These are phyloP conservation scores for Termitomyces sp. DNA, from an alignment of 768 basidiomycete species.

Conservation along the genomic window DNA sequence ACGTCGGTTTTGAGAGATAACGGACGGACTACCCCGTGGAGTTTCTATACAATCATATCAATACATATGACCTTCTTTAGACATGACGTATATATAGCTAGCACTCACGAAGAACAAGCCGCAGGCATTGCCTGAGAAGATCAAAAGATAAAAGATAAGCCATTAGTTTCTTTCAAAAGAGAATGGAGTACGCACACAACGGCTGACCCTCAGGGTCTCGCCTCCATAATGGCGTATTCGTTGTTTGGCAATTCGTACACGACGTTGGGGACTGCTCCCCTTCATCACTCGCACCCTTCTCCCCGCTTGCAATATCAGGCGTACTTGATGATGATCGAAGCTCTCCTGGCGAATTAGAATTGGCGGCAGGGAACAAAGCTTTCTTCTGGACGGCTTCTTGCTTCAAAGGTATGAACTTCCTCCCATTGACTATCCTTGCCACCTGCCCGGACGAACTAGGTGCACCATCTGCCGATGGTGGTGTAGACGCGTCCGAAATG, in stretches of 20 bases:
- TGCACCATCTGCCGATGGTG: slow-evolving; percentile 59
- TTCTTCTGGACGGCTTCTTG: slow-evolving; percentile 54
- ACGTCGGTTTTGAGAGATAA: slow-evolving; percentile 95
- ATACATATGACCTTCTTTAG: background rate
- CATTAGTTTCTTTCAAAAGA: background rate
- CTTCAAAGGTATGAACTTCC: slow-evolving; percentile 68
- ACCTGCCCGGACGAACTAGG: slow-evolving; percentile 19
- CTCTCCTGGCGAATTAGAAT: slow-evolving; percentile 28
- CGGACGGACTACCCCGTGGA: slow-evolving; percentile 93
- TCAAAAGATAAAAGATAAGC: slow-evolving; percentile 17
- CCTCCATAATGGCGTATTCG: slow-evolving; percentile 92
- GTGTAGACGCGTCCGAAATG: slow-evolving; percentile 67
- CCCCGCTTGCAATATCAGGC: slow-evolving; percentile 48
- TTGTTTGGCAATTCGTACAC: slow-evolving; percentile 94
- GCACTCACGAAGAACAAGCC: slow-evolving; percentile 85
- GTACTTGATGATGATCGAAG: slow-evolving; percentile 62
- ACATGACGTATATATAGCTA: slow-evolving; percentile 2
- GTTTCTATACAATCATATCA: slow-evolving; percentile 55
- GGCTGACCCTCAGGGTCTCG: slow-evolving; percentile 92
- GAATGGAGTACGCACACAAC: slow-evolving; percentile 54
- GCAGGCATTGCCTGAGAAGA: slow-evolving; percentile 73
- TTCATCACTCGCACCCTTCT: slow-evolving; percentile 53
- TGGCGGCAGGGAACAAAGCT: slow-evolving; percentile 32
- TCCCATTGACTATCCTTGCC: slow-evolving; percentile 27
- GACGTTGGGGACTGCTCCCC: slow-evolving; percentile 72